Percentiles rank a stretch among this genome's conserved stretches.
phyloP scores from a whole-genome alignment of 1,284 basidiomycete species.

The Heimioporus retisporus region DNA sequence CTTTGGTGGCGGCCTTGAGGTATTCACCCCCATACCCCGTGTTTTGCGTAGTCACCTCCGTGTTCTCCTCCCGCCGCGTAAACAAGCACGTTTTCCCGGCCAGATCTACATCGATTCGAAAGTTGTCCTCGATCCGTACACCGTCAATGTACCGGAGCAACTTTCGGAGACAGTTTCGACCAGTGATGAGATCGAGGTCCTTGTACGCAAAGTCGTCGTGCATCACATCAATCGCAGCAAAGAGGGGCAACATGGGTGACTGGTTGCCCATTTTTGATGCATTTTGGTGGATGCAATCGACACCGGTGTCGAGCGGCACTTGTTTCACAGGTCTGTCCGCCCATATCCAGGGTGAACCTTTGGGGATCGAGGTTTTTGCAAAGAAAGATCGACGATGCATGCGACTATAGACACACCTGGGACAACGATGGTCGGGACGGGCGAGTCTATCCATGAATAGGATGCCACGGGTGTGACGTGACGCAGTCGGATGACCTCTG shows the following conservation, averaged over 20 bases:
- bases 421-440: conserved; percentile 41
- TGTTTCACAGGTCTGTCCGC: conserved; percentile 30
- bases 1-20: conserved; percentile 40
- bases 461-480: conserved; percentile 41
- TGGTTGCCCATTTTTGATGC: conserved; percentile 40
- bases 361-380: no score
- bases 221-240: conserved; percentile 47
- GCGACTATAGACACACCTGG: conserved; percentile 34
- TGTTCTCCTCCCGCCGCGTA: conserved; percentile 37
- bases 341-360: conserved; percentile 46
- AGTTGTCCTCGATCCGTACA: conserved; percentile 27
- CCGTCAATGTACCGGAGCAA: conserved; percentile 43
- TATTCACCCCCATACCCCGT: conserved; percentile 47
- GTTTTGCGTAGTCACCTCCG: conserved; percentile 10
- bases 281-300: conserved; percentile 43
- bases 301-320: conserved; percentile 41
- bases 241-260: conserved; percentile 47
- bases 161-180: conserved; percentile 51
- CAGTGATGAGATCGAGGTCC: conserved; percentile 46
- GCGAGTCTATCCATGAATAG: conserved; percentile 47
- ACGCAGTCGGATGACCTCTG: conserved; percentile 34
- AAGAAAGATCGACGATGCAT: no score
- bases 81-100: conserved; percentile 44
- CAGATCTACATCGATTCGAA: conserved; percentile 50
- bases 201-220: conserved; percentile 38